Evolutionary conservation across 2,329 filamentous ascomycete species (phyloP).

Genomic region (Colletotrichum costaricense): DNA sequence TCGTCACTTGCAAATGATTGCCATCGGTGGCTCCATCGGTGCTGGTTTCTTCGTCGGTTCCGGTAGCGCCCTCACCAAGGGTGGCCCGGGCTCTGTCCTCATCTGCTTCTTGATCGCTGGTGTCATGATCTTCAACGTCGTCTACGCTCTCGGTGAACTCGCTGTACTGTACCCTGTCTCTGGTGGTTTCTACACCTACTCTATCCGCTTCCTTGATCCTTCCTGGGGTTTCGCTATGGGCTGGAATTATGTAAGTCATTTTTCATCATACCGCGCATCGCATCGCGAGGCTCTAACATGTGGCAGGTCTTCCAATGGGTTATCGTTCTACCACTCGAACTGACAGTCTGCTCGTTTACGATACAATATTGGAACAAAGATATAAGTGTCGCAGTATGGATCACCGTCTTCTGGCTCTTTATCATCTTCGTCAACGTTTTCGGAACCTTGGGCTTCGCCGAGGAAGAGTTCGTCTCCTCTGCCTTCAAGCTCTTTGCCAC

Average conservation of each 20-base stretch:
- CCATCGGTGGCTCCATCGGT: constrained; percentile 71
- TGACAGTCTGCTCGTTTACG: constrained; percentile 63
- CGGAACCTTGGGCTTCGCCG: constrained; percentile 63
- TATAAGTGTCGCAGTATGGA: constrained; percentile 62
- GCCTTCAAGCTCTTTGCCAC: constrained; percentile 68
- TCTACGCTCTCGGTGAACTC: constrained; percentile 71
- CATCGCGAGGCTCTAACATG: neutral
- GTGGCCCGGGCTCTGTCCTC: constrained; percentile 58
- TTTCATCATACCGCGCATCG: too few relatives aligned
- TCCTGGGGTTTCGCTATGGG: constrained; percentile 69
- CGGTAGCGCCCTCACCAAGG: constrained; percentile 62
- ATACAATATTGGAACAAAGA: constrained; percentile 62
- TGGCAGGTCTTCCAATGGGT: constrained; percentile 58
- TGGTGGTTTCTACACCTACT: constrained; percentile 73
- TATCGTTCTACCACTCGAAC: constrained; percentile 61
- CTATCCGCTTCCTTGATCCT: constrained; percentile 70
- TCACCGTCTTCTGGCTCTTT: constrained; percentile 61
- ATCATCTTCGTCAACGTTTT: constrained; percentile 66
- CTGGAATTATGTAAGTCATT: constrained; percentile 53
- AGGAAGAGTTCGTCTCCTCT: constrained; percentile 68
- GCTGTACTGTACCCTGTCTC: constrained; percentile 72
- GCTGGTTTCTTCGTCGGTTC: constrained; percentile 73
- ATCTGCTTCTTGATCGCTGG: constrained; percentile 67
- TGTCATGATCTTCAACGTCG: constrained; percentile 70
- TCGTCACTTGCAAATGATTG: constrained; percentile 72